Percentiles rank a stretch among this genome's conserved stretches.
phyloP scores from a whole-genome alignment of 352 stramenopile genomes.

The Elongisporangium senticosum region DNA sequence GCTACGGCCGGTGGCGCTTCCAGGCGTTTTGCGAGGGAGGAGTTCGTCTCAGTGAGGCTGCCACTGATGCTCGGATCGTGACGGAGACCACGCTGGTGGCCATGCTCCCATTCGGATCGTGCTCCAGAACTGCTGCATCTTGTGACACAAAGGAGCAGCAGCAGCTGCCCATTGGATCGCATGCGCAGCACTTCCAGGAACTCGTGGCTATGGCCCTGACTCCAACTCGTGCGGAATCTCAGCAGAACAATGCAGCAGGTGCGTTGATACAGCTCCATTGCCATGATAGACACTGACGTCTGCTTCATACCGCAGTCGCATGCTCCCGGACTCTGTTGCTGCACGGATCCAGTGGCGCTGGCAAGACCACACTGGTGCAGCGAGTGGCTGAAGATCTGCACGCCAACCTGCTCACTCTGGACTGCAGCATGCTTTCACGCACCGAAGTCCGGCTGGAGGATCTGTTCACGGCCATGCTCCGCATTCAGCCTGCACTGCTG shows the following conservation, averaged over 20 bases:
- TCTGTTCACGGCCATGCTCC: slow-evolving; percentile 62
- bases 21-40: slow-evolving; percentile 27
- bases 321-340: slow-evolving; percentile 47
- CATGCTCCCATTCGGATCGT: slow-evolving; percentile 39
- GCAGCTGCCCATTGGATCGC: slow-evolving; percentile 28
- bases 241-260: background rate
- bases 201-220: slow-evolving; percentile 33
- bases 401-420: slow-evolving; percentile 59
- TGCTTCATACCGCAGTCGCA: slow-evolving; percentile 3
- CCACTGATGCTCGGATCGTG: slow-evolving; percentile 35
- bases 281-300: background rate
- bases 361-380: slow-evolving; percentile 66
- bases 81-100: slow-evolving; percentile 55
- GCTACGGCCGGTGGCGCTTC: slow-evolving; percentile 61
- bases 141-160: slow-evolving; percentile 1
- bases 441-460: slow-evolving; percentile 49
- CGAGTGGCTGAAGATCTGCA: slow-evolving; percentile 38
- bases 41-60: background rate
- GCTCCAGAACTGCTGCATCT: background rate
- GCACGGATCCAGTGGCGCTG: slow-evolving; percentile 56
- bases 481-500: slow-evolving; percentile 65
- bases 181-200: slow-evolving; percentile 32
- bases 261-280: background rate
- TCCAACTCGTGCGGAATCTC: background rate
- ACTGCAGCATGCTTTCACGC: slow-evolving; percentile 49